Evolutionary conservation across 2,329 filamentous ascomycete species (phyloP), one percentile per base, ranked within the genome.

Genomic region (Rosellinia necatrix): DNA sequence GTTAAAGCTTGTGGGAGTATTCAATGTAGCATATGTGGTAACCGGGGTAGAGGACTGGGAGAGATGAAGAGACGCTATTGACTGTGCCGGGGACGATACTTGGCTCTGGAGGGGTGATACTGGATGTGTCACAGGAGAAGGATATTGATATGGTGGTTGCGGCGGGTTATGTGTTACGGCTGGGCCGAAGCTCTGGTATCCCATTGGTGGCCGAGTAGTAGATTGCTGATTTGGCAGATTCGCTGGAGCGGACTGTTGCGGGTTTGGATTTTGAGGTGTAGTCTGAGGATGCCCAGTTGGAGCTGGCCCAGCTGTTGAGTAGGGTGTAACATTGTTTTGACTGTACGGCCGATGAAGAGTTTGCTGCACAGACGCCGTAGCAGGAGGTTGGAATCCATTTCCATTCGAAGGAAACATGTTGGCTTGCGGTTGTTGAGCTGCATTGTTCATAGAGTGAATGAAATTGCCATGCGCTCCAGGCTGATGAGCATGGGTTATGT

Each of bases 71-170:
- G 68, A 71, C 10, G 60, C 62, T 38, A 69, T 59, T 9, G 68
- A 71, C 19, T 53, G 60, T 8, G 63, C 49, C 2, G 68, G 68
- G 1, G 67, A 70, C 19, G 69, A 70, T 8, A 70, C 64, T 42
- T 69, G 66, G 40, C 69, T 70, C 27, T 66, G 66, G 10, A 62
- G 40, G n/a, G 64, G 61, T 9, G 68, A 69, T 6, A 68, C 62
- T 22, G 63, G 27, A 19, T 66, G 58, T 5, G 53, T 43, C 8
- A 49, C 29, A 27, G 68, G 63, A 22, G 66, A 61, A 13, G 59
- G 29, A 9, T 59, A 40, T 17, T 67, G 62, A 24, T 59, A 27
- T 43, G 59, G 52, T 4, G 22, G 32, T 37, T 58, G 61, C n/a
- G 44, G 21, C 7, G 49, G 30, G 29, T 17, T 12, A 27, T 57